These are phyloP conservation scores for Phytophthora pseudosyringae DNA, from an alignment of 352 stramenopile species.

Conservation along the genomic window DNA sequence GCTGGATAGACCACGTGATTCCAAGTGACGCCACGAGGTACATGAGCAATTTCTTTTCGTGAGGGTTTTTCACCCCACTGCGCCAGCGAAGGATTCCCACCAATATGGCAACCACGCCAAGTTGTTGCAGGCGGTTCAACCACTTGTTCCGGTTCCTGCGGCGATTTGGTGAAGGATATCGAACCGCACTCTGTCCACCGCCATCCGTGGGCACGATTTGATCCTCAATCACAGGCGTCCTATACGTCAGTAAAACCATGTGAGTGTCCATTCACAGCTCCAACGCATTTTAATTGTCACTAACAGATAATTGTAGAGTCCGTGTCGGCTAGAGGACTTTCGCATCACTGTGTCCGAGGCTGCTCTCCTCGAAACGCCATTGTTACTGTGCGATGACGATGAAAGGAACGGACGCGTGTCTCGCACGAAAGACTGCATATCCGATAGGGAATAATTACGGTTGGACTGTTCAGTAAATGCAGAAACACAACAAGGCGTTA, in stretches of 20 bases:
- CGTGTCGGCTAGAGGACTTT: conserved; percentile 57
- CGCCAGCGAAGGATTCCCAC: conserved; percentile 58
- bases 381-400: conserved; percentile 44
- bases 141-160: conserved; percentile 38
- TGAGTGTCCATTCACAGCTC: background rate
- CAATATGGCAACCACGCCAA: conserved; percentile 47
- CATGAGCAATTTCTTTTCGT: conserved; percentile 64
- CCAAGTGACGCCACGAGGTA: conserved; percentile 73
- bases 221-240: conserved; percentile 75
- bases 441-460: conserved; percentile 82
- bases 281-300: conserved; percentile 13
- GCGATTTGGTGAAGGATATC: conserved; percentile 22
- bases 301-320: conserved; percentile 61
- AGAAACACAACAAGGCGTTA: conserved; percentile 15
- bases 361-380: conserved; percentile 47
- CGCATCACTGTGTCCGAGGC: conserved; percentile 61
- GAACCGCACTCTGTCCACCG: conserved; percentile 28
- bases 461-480: conserved; percentile 58
- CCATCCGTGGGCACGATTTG: conserved; percentile 40
- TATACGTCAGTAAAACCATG: conserved; percentile 20
- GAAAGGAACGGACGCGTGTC: conserved; percentile 60
- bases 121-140: conserved; percentile 42
- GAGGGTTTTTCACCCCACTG: conserved; percentile 47
- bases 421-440: conserved; percentile 84
- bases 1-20: conserved; percentile 61